Base-by-base conservation (phyloP, 78 protist species). In the Paulinella micropora region DNA sequence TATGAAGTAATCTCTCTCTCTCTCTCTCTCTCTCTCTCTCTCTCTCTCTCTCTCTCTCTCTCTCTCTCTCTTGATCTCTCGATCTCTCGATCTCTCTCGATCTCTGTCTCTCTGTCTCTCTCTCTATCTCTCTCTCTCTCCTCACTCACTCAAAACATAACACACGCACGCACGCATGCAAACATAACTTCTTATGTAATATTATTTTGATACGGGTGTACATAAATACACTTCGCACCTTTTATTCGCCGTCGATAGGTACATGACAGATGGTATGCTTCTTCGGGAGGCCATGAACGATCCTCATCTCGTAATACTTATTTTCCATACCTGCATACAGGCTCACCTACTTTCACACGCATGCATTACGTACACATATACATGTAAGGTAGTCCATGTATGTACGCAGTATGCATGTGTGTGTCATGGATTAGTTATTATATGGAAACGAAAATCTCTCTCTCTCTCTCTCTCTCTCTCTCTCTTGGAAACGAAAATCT, bases 201-300 rank as follows among this genome's bases (percentile, higher is more conserved):
- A 41, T 6, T 41, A 6, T 6, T 41, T 3, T 41, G 69, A 15
- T 41, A 6, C 6, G 6, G 31, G 31, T 86, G 37, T 82, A 34
- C 37, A 0, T 40, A n/a, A n/a, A n/a, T n/a, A n/a, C n/a, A n/a
- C n/a, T n/a, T n/a, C n/a, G n/a, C n/a, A n/a, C n/a, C n/a, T n/a
- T n/a, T n/a, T n/a, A n/a, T n/a, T n/a, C n/a, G n/a, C n/a, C n/a
- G n/a, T n/a, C n/a, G n/a, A n/a, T n/a, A n/a, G n/a, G 87, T 94
- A 92, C 83, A 37, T 91, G 91, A 96, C 98, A 0, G 99, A 97
- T 85, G 99, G 99, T 88, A 97, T 98, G 99, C 94, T 98, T 0
- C 94, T 98, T 29, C 92, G 99, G 23, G 99, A 98, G 93, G 95
- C 98, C 34, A 95, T 96, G 98, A 40, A 39, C 1, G 99, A 98